A percentile compares a stretch with the other conserved stretches of the same genome.
Conservation (phyloP, 768 basidiomycete genomes). For the Suillus subalutaceus region DNA sequence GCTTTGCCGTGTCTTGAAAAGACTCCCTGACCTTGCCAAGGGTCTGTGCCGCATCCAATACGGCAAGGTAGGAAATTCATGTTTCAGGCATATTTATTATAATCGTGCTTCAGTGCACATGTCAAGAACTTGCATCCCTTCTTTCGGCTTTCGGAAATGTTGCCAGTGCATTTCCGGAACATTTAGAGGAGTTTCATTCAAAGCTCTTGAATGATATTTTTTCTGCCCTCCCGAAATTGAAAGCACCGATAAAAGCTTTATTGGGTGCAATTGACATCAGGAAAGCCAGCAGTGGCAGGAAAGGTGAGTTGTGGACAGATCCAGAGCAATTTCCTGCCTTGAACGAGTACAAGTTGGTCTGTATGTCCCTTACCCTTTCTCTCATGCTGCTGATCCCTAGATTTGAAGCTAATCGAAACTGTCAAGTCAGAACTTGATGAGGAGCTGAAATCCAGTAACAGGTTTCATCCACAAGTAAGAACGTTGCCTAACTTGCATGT, state of each 20-base stretch:
- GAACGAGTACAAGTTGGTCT: constrained; percentile 61
- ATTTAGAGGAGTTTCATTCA: constrained; percentile 59
- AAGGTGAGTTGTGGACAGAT: constrained; percentile 71
- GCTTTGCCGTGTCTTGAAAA: constrained; percentile 69
- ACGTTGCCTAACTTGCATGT: constrained; percentile 10
- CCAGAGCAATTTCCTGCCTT: constrained; percentile 55
- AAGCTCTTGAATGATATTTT: constrained; percentile 72
- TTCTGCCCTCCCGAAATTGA: constrained; percentile 65
- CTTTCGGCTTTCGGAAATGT: constrained; percentile 78
- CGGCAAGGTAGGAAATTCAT: constrained; percentile 65
- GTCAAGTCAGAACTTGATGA: constrained; percentile 73
- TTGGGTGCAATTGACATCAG: constrained; percentile 60
- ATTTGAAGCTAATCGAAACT: constrained; percentile 61
- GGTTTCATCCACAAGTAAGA: background rate
- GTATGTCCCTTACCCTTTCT: constrained; percentile 22
- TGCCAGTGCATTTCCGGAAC: constrained; percentile 58
- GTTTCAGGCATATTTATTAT: background rate
- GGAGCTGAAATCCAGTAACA: constrained; percentile 68
- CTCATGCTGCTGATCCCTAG: constrained; percentile 6
- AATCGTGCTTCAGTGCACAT: constrained; percentile 60
- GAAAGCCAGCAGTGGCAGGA: constrained; percentile 65
- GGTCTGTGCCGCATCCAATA: constrained; percentile 91
- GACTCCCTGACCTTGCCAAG: constrained; percentile 84
- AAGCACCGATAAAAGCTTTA: constrained; percentile 53
- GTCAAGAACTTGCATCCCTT: constrained; percentile 77